Conservation (phyloP, 768 basidiomycete species). For the Rhizopogon roseolus region DNA sequence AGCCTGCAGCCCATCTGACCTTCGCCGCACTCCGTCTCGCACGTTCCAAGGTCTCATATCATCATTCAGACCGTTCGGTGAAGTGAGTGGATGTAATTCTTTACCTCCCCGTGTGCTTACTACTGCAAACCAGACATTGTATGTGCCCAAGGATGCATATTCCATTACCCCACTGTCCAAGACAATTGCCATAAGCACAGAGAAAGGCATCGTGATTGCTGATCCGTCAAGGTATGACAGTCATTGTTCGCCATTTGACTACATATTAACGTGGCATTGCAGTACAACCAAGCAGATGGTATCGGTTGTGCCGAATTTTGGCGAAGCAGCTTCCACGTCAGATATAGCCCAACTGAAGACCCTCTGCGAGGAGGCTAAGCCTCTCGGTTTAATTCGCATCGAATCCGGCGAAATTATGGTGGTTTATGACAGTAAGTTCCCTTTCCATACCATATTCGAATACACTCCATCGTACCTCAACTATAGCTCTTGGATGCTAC, state of each 20-base stretch:
- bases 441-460: not conserved
- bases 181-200: conserved; percentile 61
- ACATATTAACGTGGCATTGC: not conserved
- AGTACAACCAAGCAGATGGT: conserved; percentile 40
- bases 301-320: conserved; percentile 57
- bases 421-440: conserved; percentile 63
- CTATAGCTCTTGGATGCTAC: conserved; percentile 68
- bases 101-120: conserved; percentile 3
- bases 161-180: conserved; percentile 56
- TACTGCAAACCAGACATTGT: conserved; percentile 44
- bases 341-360: conserved; percentile 50
- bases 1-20: conserved; percentile 38
- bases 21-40: conserved; percentile 32
- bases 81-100: not conserved
- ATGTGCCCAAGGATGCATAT: conserved; percentile 67
- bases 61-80: conserved; percentile 34
- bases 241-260: not conserved
- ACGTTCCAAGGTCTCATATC: conserved; percentile 16
- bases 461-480: not conserved
- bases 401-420: conserved; percentile 57
- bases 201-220: conserved; percentile 58
- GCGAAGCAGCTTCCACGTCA: conserved; percentile 31
- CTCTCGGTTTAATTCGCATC: conserved; percentile 62
- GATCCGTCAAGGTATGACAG: conserved; percentile 61
- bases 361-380: conserved; percentile 51